These are phyloP conservation scores for Fagus sylvatica DNA, from an alignment of 306 rosid species.

Conservation along the genomic window DNA sequence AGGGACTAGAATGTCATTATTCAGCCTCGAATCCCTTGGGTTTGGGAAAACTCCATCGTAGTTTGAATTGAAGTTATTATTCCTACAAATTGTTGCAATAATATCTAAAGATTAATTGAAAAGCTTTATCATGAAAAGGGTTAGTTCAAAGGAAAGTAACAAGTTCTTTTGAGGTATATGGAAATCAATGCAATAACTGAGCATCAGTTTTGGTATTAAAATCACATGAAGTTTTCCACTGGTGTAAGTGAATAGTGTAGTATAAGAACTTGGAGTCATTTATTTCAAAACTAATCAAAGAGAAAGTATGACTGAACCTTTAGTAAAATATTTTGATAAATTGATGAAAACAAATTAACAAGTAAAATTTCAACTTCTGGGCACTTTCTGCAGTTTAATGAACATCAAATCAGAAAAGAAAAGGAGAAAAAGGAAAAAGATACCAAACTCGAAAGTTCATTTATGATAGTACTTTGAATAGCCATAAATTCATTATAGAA, in stretches of 20 bases:
- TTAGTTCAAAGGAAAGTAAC: neutral
- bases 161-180: neutral
- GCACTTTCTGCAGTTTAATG: neutral
- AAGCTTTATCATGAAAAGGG: neutral
- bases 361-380: neutral
- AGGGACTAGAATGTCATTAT: slow-evolving; percentile 8
- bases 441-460: slow-evolving; percentile 13
- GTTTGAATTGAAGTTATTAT: slow-evolving; percentile 22
- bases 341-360: neutral
- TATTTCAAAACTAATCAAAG: neutral
- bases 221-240: neutral
- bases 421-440: neutral
- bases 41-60: slow-evolving; percentile 28
- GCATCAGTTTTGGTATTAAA: neutral
- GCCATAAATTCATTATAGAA: neutral
- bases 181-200: neutral
- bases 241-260: slow-evolving; percentile 1
- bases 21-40: slow-evolving; percentile 29
- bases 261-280: neutral
- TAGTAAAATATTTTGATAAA: neutral
- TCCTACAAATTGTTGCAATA: slow-evolving; percentile 18
- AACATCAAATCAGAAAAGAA: slow-evolving; percentile 9
- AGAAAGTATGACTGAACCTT: neutral
- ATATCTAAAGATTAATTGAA: neutral
- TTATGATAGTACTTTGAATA: slow-evolving; percentile 13